These are phyloP conservation scores for Metarhizium rileyi DNA, from an alignment of 2,329 filamentous ascomycete genomes.

Conservation along the genomic window DNA sequence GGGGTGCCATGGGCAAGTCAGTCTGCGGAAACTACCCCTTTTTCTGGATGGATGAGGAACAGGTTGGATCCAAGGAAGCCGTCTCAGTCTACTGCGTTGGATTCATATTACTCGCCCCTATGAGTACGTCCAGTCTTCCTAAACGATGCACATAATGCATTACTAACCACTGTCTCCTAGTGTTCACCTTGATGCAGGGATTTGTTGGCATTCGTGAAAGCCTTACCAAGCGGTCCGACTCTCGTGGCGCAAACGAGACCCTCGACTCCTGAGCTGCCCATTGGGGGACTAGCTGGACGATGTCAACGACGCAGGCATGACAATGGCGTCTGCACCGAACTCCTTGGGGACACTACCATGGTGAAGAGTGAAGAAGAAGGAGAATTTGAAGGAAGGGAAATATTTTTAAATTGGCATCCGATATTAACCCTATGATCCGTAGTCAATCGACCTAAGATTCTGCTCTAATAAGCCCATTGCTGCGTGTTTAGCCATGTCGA, in stretches of 20 bases:
- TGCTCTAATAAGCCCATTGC: background rate
- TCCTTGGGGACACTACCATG: background rate
- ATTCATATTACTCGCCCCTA: constrained; percentile 34
- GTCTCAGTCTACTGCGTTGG: constrained; percentile 33
- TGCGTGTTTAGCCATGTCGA: background rate
- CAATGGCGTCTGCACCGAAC: background rate
- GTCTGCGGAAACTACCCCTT: constrained; percentile 36
- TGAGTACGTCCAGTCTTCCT: constrained; percentile 28
- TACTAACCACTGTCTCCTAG: constrained; percentile 21
- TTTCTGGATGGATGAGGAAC: constrained; percentile 39
- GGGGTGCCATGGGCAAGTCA: constrained; percentile 37
- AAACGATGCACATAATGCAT: background rate
- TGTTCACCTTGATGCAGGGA: constrained; percentile 39
- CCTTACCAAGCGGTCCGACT: constrained; percentile 18
- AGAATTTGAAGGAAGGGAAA: background rate
- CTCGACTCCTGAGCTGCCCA: constrained; percentile 5
- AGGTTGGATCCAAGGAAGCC: constrained; percentile 33
- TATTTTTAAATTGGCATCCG: background rate
- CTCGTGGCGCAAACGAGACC: constrained; percentile 10
- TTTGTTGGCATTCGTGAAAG: constrained; percentile 39
- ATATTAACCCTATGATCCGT: background rate
- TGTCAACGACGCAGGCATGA: background rate
- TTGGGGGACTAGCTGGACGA: no score
- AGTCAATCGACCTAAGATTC: constrained; percentile 9
- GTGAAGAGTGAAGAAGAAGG: background rate